Base-by-base conservation (phyloP, 2,329 filamentous ascomycete species). In the Nigrospora oryzae region DNA sequence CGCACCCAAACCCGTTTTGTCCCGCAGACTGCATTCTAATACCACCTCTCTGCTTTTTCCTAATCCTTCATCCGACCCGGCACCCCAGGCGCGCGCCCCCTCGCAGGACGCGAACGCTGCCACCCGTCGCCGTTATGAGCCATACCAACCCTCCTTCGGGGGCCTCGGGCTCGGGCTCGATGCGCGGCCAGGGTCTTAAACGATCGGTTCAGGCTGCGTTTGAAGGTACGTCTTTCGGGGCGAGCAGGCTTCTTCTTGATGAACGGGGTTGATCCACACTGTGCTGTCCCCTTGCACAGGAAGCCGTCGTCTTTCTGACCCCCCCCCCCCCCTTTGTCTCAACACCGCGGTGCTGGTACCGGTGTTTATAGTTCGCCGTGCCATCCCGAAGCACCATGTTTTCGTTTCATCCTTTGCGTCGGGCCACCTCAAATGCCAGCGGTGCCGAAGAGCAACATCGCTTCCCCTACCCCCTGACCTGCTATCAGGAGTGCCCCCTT, bases 181-280 rank as follows among this genome's bases (percentile, higher is more conserved):
- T 56, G 38, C 65, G 67, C 49, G 65, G 61, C 48, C 71, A 73
- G 54, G 66, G 64, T 28, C 62, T 79, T 44, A 82, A 81, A 65
- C 69, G 77, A 56, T 78, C 70, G 53, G 74, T 78, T 45, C 77
- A 81, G 61, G 70, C 76, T 49, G 72, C 74, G 34, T 81, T 81
- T 66, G 75, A 81, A 64, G 77, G 78, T 79, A 69, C 56, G 68
- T 47, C 34, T 51, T 37, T 43, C 47, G 23, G 10, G 23, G 2
- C 23, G 23, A 28, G 23, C 23, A 28, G 23, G 23, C 44, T 46
- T 46, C 47, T 49, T 51, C 34, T 44, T 45, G 3, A 11, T 32
- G 15, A 11, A n/a, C 11, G n/a, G 11, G 15, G 5, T 19, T 42
- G 12, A 23, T 30, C 32, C 8, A 36, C 15, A 13, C 12, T 11